These are phyloP conservation scores for Rhizomucor pusillus DNA, from an alignment of 371 early-diverging fungal genomes.

Conservation along the genomic window DNA sequence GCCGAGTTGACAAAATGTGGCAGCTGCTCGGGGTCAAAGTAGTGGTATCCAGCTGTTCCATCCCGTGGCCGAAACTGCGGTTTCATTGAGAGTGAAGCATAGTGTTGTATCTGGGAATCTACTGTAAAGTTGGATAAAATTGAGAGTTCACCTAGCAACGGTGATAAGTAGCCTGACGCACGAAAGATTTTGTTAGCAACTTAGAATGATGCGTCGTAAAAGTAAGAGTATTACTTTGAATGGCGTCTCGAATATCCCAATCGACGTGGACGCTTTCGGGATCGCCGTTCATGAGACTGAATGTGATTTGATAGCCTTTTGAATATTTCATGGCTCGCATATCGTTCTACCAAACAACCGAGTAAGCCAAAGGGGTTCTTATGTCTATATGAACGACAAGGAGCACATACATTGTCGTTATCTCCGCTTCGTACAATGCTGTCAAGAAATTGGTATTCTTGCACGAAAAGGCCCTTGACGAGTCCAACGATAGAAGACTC, in stretches of 20 bases:
- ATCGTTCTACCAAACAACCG: conserved; percentile 50
- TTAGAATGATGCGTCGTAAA: neutral
- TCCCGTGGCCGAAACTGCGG: conserved; percentile 47
- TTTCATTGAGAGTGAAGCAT: conserved; percentile 64
- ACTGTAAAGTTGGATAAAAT: conserved; percentile 56
- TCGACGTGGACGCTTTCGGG: conserved; percentile 55
- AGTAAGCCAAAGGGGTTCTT: neutral
- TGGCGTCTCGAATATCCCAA: conserved; percentile 74
- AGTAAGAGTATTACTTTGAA: conserved; percentile 44
- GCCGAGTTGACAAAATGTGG: conserved; percentile 87
- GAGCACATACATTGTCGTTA: conserved; percentile 15
- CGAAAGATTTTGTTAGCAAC: neutral
- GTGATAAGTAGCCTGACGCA: conserved; percentile 38
- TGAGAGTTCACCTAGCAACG: conserved; percentile 50
- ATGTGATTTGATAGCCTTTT: conserved; percentile 71
- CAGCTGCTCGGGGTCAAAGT: conserved; percentile 56
- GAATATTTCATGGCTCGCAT: conserved; percentile 77
- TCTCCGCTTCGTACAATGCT: neutral
- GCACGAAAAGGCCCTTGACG: conserved; percentile 4
- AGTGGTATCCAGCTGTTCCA: conserved; percentile 42
- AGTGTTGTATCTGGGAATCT: conserved; percentile 73
- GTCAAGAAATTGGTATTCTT: conserved; percentile 11
- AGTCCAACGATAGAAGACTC: too few relatives aligned
- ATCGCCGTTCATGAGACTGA: conserved; percentile 79
- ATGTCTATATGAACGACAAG: neutral